Percentiles rank a stretch among this genome's conserved stretches.
phyloP scores from a whole-genome alignment of 2,329 filamentous ascomycete species.

The Fusarium avenaceum region DNA sequence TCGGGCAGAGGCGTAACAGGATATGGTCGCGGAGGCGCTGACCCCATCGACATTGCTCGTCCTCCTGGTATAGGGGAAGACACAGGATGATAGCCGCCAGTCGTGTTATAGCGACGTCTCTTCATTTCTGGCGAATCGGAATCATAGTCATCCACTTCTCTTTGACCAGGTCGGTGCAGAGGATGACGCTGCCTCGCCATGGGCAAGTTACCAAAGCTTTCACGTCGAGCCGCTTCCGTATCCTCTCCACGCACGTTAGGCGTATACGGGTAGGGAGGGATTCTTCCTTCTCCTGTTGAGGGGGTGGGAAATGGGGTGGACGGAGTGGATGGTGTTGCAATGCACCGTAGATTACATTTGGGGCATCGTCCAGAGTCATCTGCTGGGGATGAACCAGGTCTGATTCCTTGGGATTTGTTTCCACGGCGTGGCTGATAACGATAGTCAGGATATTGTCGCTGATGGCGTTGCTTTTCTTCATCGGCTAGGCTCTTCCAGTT shows the following conservation, averaged over 20 bases:
- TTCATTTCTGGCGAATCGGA: conserved; percentile 67
- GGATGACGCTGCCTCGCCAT: conserved; percentile 42
- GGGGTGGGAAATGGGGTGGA: conserved; percentile 61
- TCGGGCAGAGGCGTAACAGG: conserved; percentile 50
- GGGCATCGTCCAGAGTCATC: conserved; percentile 72
- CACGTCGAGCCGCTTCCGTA: conserved; percentile 45
- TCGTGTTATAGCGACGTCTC: conserved; percentile 70
- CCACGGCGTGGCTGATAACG: conserved; percentile 89
- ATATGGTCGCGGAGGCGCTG: conserved; percentile 43
- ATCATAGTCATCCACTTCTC: conserved; percentile 56
- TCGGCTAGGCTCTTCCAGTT: conserved; percentile 92
- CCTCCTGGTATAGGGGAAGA: conserved; percentile 27
- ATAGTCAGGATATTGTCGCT: conserved; percentile 92
- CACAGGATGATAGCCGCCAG: conserved; percentile 52
- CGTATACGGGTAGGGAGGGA: conserved; percentile 41
- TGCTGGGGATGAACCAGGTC: conserved; percentile 53
- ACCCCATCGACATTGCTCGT: conserved; percentile 44
- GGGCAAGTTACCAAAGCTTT: conserved; percentile 48
- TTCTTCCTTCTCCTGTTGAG: conserved; percentile 48
- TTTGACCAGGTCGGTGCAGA: conserved; percentile 42
- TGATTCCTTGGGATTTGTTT: conserved; percentile 51
- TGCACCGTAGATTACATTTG: conserved; percentile 78
- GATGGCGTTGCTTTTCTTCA: conserved; percentile 91
- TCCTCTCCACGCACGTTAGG: conserved; percentile 44
- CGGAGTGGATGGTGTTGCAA: conserved; percentile 72